Evolutionary conservation across 345 rosid species (phyloP).

Genomic region (Diplotaxis tenuifolia): DNA sequence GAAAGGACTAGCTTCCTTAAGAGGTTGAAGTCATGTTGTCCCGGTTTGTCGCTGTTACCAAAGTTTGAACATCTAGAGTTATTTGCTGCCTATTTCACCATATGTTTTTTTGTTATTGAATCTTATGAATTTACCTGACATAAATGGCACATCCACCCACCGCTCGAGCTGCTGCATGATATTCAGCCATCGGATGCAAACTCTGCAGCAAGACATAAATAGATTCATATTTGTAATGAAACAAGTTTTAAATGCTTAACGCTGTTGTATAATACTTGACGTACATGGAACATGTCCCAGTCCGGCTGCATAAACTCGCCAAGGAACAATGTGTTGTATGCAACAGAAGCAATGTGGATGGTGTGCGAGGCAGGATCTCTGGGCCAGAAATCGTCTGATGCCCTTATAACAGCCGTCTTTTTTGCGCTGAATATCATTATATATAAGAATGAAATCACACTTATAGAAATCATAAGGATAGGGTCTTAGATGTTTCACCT

Average conservation of each 20-base stretch:
- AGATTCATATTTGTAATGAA: background rate
- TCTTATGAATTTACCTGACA: background rate
- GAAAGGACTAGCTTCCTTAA: background rate
- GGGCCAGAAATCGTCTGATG: conserved; percentile 6
- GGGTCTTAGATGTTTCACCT: background rate
- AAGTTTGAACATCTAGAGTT: background rate
- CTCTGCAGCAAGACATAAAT: background rate
- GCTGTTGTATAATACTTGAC: background rate
- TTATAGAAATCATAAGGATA: background rate
- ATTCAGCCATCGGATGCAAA: conserved; percentile 3
- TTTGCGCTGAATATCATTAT: background rate
- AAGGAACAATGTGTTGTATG: background rate
- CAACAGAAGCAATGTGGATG: conserved; percentile 9
- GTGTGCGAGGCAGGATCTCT: conserved; percentile 1
- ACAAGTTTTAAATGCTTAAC: background rate
- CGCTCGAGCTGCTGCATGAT: conserved; percentile 9
- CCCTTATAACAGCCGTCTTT: conserved; percentile 1
- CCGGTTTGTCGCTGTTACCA: background rate
- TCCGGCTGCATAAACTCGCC: conserved; percentile 12
- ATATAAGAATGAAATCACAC: background rate
- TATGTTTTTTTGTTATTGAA: background rate
- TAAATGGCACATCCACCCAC: conserved; percentile 3
- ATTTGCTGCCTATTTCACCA: background rate
- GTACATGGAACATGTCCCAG: conserved; percentile 5
- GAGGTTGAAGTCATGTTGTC: conserved; percentile 3